Base-by-base conservation (phyloP, 2,329 filamentous ascomycete species). In the Colletotrichum lindemuthianum region DNA sequence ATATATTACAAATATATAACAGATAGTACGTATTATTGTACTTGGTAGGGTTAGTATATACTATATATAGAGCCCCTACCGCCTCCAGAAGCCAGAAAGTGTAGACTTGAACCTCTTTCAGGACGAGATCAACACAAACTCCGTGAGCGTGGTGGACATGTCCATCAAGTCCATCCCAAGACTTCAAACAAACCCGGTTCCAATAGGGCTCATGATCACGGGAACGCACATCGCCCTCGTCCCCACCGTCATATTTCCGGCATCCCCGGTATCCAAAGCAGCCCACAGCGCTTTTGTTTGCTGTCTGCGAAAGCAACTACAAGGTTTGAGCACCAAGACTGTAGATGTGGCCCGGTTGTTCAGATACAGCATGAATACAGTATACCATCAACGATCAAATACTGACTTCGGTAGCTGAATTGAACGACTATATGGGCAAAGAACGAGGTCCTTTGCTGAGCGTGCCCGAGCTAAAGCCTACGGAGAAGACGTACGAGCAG, bases 191-290 rank as follows among this genome's bases (percentile, higher is more conserved):
- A 68, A 69, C 12, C 1, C 52, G 0, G 36, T 45, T 7, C 63
- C 50, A 6, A 69, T 68, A 12, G 55, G 56, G 16, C 32, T 71
- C 12, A 59, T 68, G 10, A 48, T 71, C 33, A 71, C 70, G 2
- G 69, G 68, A 32, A 68, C 69, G 0, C 59, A 66, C 34, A 40
- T 71, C 65, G 51, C 50, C 33, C 6, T 82, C 13, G 70, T 82
- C 6, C 80, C 81, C 0, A 74, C 74, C 0, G 61, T 71, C 8
- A 60, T 66, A 5, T 69, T 78, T 44, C 72, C 79, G 0, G 78
- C 75, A 0, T 84, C 83, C 70, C 81, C 74, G 4, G 79, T 79
- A 1, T 78, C 78, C 8, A 83, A 82, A 68, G 78, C 79, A 0
- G 81, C 81, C 0, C 67, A 82, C 37, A 76, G 79, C 50, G 70